Evolutionary conservation across 1,284 basidiomycete species (phyloP), one percentile per base, ranked within the genome.

Genomic region (Paramarasmius palmivorus): DNA sequence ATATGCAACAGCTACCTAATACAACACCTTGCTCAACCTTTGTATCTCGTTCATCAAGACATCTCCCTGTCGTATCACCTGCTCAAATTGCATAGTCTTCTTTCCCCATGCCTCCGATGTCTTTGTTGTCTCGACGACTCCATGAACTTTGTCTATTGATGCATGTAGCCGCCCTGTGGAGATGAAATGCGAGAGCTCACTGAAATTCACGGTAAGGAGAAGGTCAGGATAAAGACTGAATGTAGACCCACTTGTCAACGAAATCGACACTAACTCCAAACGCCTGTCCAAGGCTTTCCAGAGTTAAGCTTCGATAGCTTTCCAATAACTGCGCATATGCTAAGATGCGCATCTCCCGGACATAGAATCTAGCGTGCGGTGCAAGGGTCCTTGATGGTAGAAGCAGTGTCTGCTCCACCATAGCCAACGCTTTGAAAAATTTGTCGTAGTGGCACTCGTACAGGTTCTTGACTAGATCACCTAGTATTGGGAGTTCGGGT

Each of bases 301-400:
- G 74, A 1, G 95, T 98, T 36, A 99, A 79, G 57, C 88, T 92
- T 46, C 90, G 83, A 71, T 99, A 99, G 15, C 85, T 90, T 70
- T 98, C 95, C 15, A 99, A 78, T 2, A 98, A 79, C 68, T 98
- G 96, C 34, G 82, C 77, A 73, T 98, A 99, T 2, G 95, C 95
- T 42, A 93, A 87, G 64, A 99, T 95, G 40, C 96, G 88, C 92
- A 98, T 95, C 71, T 98, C 97, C 49, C 95, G 88, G 19, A 96
- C 84, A 69, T 97, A 98, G 77, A 81, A 98, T 3, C 92, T 84
- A 1, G 93, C 83, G 66, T 99, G 97, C 0, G 90, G 90, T 5
- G 88, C 82, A 41, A 98, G 83, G 42, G 95, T 74, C 23, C 93
- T 89, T 15, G 92, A 96, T 9, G 94, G 89, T 19, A 95, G 75